Conservation (phyloP, 2,329 filamentous ascomycete genomes). For the Cladosporium sp. region DNA sequence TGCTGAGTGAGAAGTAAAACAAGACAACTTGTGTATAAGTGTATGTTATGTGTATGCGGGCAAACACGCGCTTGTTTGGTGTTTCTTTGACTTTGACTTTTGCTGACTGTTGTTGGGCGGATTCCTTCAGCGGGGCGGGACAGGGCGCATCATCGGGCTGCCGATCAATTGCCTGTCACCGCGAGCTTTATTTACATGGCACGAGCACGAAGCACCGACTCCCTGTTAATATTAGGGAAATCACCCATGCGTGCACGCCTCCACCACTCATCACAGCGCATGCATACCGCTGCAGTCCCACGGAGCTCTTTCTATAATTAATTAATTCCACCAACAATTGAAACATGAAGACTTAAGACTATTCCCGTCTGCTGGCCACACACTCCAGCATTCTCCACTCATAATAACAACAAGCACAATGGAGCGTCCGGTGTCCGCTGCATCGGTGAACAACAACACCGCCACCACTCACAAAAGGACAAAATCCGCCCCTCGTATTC, state of each 20-base stretch:
- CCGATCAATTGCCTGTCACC: background rate
- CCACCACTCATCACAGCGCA: background rate
- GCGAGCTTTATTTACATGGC: constrained; percentile 5
- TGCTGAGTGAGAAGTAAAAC: background rate
- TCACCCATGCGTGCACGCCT: constrained; percentile 1
- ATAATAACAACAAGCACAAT: background rate
- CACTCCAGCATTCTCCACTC: background rate
- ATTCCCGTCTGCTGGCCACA: background rate
- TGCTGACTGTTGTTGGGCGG: background rate
- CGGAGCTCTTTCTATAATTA: background rate
- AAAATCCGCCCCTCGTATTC: background rate
- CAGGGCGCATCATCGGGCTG: background rate
- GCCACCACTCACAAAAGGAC: constrained; percentile 10
- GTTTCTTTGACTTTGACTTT: background rate
- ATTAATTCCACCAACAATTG: background rate
- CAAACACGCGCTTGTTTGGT: background rate
- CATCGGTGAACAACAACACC: background rate
- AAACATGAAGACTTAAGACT: background rate
- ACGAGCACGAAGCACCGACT: background rate
- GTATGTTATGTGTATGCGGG: background rate
- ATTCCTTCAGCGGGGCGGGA: background rate
- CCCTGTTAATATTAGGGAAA: constrained; percentile 3
- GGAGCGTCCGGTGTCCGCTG: background rate
- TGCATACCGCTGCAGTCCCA: background rate
- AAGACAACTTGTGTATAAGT: background rate